Conservation (phyloP, 352 stramenopile species). For the Globisporangium nodosum region DNA sequence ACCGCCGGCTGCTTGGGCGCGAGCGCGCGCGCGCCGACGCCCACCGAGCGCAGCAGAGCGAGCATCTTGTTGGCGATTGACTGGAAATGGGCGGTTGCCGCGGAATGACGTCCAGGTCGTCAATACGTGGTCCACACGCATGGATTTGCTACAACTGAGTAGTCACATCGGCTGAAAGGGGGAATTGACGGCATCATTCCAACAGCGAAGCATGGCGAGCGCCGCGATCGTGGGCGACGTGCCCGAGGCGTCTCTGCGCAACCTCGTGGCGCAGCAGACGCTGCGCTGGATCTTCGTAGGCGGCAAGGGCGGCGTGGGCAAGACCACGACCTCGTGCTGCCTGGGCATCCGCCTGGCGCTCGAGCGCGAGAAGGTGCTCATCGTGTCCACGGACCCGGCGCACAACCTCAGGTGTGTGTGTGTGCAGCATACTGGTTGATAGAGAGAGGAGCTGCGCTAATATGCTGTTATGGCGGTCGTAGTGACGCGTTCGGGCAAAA, state of each 20-base stretch:
- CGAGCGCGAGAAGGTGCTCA: constrained; percentile 93
- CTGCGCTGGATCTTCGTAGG: constrained; percentile 95
- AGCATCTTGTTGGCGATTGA: constrained; percentile 24
- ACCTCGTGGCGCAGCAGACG: constrained; percentile 85
- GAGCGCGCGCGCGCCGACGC: constrained; percentile 7
- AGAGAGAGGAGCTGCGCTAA: not conserved
- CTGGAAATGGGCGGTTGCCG: constrained; percentile 7
- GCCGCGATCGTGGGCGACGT: constrained; percentile 35
- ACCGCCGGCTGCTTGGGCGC: constrained; percentile 10
- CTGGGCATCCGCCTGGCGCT: constrained; percentile 91
- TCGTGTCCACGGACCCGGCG: constrained; percentile 99
- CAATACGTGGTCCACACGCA: not conserved
- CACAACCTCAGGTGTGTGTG: constrained; percentile 92
- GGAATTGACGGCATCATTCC: not conserved
- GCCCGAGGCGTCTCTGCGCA: constrained; percentile 86
- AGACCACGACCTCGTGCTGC: constrained; percentile 98
- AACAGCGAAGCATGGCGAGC: constrained; percentile 12
- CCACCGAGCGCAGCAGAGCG: constrained; percentile 16
- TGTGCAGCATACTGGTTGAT: not conserved
- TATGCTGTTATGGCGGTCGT: not conserved
- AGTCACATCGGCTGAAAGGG: not conserved
- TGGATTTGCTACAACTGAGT: not conserved
- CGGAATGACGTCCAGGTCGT: not conserved
- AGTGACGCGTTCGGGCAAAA: constrained; percentile 99
- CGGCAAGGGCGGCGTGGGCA: constrained; percentile 93